Evolutionary conservation across 306 rosid species (phyloP).

Genomic region (Styphnolobium japonicum): DNA sequence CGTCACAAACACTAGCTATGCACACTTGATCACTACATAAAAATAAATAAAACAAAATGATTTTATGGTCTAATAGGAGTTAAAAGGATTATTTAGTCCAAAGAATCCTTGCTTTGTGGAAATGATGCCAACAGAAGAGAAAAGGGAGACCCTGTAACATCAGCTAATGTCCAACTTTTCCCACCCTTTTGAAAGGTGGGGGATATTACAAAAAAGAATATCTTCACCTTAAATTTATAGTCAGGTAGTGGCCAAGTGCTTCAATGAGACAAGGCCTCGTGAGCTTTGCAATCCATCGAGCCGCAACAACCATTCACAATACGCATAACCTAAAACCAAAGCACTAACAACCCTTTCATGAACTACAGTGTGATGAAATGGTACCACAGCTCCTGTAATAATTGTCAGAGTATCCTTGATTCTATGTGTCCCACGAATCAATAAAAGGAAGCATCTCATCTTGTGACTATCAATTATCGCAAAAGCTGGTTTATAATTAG

Average conservation of each 20-base stretch:
- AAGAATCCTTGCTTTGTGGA: background rate
- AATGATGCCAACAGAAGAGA: background rate
- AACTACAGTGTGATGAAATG: conserved; percentile 65
- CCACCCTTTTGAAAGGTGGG: too few relatives aligned
- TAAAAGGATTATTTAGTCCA: background rate
- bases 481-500: conserved; percentile 77
- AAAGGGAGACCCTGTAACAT: background rate
- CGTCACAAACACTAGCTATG: background rate
- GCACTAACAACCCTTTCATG: conserved; percentile 61
- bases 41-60: background rate
- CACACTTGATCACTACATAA: background rate
- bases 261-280: conserved; percentile 54
- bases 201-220: background rate
- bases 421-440: conserved; percentile 77
- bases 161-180: background rate
- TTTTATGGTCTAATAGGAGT: background rate
- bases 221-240: conserved; percentile 52
- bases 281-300: conserved; percentile 67
- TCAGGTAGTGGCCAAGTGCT: conserved; percentile 44
- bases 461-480: conserved; percentile 53
- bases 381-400: conserved; percentile 71
- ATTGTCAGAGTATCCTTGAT: conserved; percentile 71
- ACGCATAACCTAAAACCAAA: conserved; percentile 71
- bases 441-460: conserved; percentile 46
- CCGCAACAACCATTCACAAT: conserved; percentile 77